A percentile compares a stretch with the other conserved stretches of the same genome.
Conservation (phyloP, 805 yeast genomes). For the Wickerhamomyces hampshirensis region DNA sequence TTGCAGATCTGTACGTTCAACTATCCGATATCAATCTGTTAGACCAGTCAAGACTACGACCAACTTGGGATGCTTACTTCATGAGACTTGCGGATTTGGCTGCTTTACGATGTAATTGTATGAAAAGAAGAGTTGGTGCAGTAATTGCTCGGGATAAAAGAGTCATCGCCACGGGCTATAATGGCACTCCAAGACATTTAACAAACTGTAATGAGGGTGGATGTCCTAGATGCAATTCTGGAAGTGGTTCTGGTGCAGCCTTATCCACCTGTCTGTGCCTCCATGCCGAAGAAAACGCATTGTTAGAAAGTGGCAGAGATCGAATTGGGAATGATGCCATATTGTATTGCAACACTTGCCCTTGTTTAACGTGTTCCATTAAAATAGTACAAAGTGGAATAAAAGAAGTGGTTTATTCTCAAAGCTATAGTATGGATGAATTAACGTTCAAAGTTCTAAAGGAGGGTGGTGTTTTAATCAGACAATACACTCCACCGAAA, state of each 20-base stretch:
- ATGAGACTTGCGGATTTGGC: slow-evolving; percentile 93
- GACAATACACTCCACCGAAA: slow-evolving; percentile 45
- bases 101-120: slow-evolving; percentile 88
- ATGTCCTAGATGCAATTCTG: slow-evolving; percentile 81
- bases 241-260: slow-evolving; percentile 54
- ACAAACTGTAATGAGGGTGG: slow-evolving; percentile 95
- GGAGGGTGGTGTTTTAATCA: slow-evolving; percentile 66
- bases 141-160: slow-evolving; percentile 83
- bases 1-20: slow-evolving; percentile 32
- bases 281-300: slow-evolving; percentile 97
- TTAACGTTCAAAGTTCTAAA: slow-evolving; percentile 65
- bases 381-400: slow-evolving; percentile 94
- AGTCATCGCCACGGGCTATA: slow-evolving; percentile 94
- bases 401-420: slow-evolving; percentile 87
- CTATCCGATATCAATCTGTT: slow-evolving; percentile 38
- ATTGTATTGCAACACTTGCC: slow-evolving; percentile 93
- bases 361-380: slow-evolving; percentile 92
- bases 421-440: slow-evolving; percentile 87
- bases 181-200: slow-evolving; percentile 91
- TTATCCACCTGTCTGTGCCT: slow-evolving; percentile 85
- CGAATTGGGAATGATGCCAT: slow-evolving; percentile 62
- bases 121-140: slow-evolving; percentile 97
- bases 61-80: slow-evolving; percentile 95
- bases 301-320: slow-evolving; percentile 90
- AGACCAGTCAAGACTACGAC: slow-evolving; percentile 65